Evolutionary conservation across 2,329 filamentous ascomycete genomes (phyloP).

Genomic region (Colletotrichum sojae): DNA sequence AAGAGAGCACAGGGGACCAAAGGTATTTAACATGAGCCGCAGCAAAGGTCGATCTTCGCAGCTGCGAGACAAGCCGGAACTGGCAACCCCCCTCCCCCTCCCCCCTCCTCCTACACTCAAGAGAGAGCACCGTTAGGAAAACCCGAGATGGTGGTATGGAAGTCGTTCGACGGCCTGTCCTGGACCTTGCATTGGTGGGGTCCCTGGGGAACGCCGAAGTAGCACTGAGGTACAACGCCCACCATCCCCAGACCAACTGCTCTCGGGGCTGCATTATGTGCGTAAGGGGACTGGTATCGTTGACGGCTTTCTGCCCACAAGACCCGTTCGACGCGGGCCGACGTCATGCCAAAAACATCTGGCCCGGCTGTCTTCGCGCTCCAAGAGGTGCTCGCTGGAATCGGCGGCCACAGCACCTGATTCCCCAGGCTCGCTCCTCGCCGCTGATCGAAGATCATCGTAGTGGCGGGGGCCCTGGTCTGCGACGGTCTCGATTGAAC

Average conservation of each 20-base stretch:
- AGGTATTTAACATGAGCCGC: constrained; percentile 30
- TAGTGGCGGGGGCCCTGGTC: constrained; percentile 23
- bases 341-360: constrained; percentile 30
- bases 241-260: background rate
- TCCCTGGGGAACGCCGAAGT: background rate
- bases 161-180: constrained; percentile 20
- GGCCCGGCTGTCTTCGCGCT: constrained; percentile 3
- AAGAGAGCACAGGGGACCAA: background rate
- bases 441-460: constrained; percentile 25
- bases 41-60: background rate
- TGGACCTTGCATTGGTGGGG: constrained; percentile 23
- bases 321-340: constrained; percentile 20
- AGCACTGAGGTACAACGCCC: background rate
- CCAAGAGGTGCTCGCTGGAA: constrained; percentile 2
- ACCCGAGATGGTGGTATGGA: constrained; percentile 27
- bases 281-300: constrained; percentile 12
- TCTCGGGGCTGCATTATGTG: constrained; percentile 9
- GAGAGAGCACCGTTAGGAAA: constrained; percentile 33
- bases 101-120: background rate
- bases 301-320: constrained; percentile 1
- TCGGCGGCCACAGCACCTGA: background rate
- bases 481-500: constrained; percentile 28
- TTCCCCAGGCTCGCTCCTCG: constrained; percentile 9
- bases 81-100: background rate
- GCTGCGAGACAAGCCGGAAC: constrained; percentile 19